A percentile compares a stretch with the other conserved stretches of the same genome.
phyloP scores from a whole-genome alignment of 306 rosid genomes.

The Morella rubra region DNA sequence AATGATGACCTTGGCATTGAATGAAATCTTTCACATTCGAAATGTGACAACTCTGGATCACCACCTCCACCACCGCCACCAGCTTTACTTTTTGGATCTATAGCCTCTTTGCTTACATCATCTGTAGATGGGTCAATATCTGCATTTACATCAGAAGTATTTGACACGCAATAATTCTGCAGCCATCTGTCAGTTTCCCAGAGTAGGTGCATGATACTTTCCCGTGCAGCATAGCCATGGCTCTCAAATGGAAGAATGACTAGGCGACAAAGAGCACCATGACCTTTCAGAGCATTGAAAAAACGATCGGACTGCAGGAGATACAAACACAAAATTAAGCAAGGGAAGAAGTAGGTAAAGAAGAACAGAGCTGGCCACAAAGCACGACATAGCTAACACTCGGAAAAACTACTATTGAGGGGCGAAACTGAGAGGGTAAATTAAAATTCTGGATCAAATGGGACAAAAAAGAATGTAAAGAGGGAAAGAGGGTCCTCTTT shows the following conservation, averaged over 20 bases:
- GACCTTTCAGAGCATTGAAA: conserved; percentile 96
- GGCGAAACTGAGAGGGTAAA: conserved; percentile 12
- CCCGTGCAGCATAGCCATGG: conserved; percentile 89
- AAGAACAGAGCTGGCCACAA: conserved; percentile 11
- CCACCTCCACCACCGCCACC: conserved; percentile 72
- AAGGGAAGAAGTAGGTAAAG: conserved; percentile 19
- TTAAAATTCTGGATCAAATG: background rate
- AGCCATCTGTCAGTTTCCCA: conserved; percentile 99
- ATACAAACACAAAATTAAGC: conserved; percentile 28
- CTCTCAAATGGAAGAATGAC: conserved; percentile 93
- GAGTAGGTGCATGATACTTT: conserved; percentile 98
- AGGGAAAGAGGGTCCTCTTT: conserved; percentile 14
- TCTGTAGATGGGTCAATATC: conserved; percentile 44
- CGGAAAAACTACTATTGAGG: background rate
- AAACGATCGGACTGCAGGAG: conserved; percentile 89
- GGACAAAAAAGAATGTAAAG: background rate
- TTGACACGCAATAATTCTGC: conserved; percentile 63
- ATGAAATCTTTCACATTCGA: conserved; percentile 44
- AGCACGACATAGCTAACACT: background rate
- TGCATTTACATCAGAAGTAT: conserved; percentile 39
- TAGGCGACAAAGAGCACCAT: conserved; percentile 92
- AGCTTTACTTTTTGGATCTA: conserved; percentile 54
- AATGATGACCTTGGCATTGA: conserved; percentile 64
- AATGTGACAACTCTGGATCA: conserved; percentile 49
- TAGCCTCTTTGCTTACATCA: conserved; percentile 35